phyloP scores from a whole-genome alignment of 331 rosid genomes.

The Stylosanthes scabra region DNA sequence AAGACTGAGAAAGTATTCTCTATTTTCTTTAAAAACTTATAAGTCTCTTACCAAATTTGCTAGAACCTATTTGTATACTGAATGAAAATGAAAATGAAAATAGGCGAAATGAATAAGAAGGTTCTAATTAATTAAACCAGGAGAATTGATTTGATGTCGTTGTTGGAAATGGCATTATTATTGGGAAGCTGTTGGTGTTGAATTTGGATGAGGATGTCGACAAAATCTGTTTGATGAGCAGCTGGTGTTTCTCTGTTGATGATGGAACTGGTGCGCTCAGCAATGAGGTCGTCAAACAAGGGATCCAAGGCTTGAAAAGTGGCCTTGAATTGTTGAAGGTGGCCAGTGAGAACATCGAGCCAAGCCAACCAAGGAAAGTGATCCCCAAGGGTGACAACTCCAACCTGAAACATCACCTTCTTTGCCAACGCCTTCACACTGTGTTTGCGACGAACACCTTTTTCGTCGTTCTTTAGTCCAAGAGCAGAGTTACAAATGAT shows the following conservation, averaged over 20 bases:
- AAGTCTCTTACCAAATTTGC: too few relatives aligned
- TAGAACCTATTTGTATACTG: too few relatives aligned
- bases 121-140: neutral
- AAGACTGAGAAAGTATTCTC: too few relatives aligned
- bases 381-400: constrained; percentile 36
- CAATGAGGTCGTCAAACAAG: constrained; percentile 39
- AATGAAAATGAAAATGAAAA: too few relatives aligned
- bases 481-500: constrained; percentile 33
- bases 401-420: neutral
- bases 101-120: neutral
- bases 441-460: neutral
- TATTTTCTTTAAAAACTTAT: too few relatives aligned
- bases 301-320: constrained; percentile 27
- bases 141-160: constrained; percentile 26
- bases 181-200: neutral
- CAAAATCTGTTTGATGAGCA: neutral
- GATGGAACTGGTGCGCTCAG: constrained; percentile 32
- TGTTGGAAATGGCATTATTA: constrained; percentile 32
- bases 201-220: constrained; percentile 38
- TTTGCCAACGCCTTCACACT: constrained; percentile 35
- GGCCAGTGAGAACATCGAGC: constrained; percentile 47
- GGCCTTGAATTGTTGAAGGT: constrained; percentile 6
- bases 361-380: constrained; percentile 41
- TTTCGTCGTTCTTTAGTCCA: constrained; percentile 33
- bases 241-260: neutral